Evolutionary conservation across 495 filamentous ascomycete species (phyloP).

Genomic region (Penicillium bialowiezense): DNA sequence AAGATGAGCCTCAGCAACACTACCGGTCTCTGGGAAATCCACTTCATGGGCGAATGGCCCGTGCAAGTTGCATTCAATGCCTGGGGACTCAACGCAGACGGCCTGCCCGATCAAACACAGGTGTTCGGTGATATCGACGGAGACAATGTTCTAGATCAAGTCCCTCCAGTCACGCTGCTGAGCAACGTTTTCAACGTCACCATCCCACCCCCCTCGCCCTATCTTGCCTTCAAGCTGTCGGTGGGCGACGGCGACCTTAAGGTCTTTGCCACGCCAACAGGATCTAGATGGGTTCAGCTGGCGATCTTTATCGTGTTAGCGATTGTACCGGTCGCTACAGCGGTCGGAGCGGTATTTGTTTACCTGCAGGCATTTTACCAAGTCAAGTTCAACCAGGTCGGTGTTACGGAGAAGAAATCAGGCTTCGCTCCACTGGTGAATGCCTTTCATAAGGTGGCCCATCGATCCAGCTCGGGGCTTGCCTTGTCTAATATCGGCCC

Average conservation of each 20-base stretch:
- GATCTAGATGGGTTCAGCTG: slow-evolving; percentile 53
- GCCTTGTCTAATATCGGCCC: slow-evolving; percentile 35
- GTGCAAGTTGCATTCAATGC: slow-evolving; percentile 60
- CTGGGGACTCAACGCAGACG: slow-evolving; percentile 67
- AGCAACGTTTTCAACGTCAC: slow-evolving; percentile 39
- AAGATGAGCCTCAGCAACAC: slow-evolving; percentile 44
- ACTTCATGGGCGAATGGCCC: slow-evolving; percentile 65
- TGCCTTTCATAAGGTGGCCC: slow-evolving; percentile 14
- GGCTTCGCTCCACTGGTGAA: slow-evolving; percentile 10
- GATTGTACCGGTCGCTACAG: slow-evolving; percentile 53
- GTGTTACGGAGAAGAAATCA: slow-evolving; percentile 50
- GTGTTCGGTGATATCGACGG: slow-evolving; percentile 60
- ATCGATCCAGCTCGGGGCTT: slow-evolving; percentile 22
- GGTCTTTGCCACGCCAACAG: slow-evolving; percentile 50
- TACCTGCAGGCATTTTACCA: slow-evolving; percentile 68
- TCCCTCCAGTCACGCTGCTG: slow-evolving; percentile 9
- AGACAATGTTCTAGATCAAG: slow-evolving; percentile 33
- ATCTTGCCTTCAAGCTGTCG: slow-evolving; percentile 52
- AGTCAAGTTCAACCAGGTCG: slow-evolving; percentile 68
- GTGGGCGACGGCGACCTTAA: slow-evolving; percentile 54
- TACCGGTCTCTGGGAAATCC: slow-evolving; percentile 55
- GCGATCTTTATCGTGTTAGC: slow-evolving; percentile 53
- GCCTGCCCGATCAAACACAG: slow-evolving; percentile 56
- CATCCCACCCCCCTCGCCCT: slow-evolving; percentile 48
- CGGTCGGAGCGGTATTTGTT: slow-evolving; percentile 48